Base-by-base conservation (phyloP, 1,284 basidiomycete genomes). In the Puccinia brachypodii region DNA sequence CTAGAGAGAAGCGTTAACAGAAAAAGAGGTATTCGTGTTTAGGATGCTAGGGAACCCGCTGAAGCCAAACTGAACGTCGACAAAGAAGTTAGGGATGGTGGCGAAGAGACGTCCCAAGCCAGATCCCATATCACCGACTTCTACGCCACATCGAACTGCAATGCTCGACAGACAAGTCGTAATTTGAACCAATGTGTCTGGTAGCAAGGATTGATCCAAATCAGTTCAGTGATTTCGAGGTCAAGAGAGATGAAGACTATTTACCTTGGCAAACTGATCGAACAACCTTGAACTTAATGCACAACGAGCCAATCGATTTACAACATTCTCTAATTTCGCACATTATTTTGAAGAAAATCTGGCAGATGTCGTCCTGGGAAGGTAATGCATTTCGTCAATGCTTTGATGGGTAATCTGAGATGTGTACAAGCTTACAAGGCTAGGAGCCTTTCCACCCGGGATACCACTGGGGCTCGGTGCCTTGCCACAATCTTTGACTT, bases 171-270 rank as follows among this genome's bases (percentile, higher is more conserved):
- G 9, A 14, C 69, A 72, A 16, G 19, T n/a, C 2, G 3, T 33
- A 14, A 72, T 72, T 53, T 72, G 69, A 22, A n/a, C 50, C 69
- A 72, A 38, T 1, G 69, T 72, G 28, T 72, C 69, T 72, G 33
- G 3, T 3, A 7, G 16, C 0, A 11, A 9, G n/a, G 31, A 25
- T 36, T 2, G 19, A 6, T 9, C 40, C 13, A 4, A 40, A 8
- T 68, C 64, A 42, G n/a, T 0, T 25, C 36, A 42, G 38, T n/a
- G 2, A 31, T 9, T n/a, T 1, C 28, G n/a, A 11, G 28, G 14
- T 64, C 2, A 25, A n/a, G 47, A 19, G 8, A 69, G 42, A 16
- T 7, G 19, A 42, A 28, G 7, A 4, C 25, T 44, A 7, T 25
- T 53, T 25, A 72, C 69, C 42, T 72, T 47, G 33, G 44, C 69